A percentile compares a stretch with the other conserved stretches of the same genome.
Conservation (phyloP, 1,284 basidiomycete genomes). For the Agaricales sp. region DNA sequence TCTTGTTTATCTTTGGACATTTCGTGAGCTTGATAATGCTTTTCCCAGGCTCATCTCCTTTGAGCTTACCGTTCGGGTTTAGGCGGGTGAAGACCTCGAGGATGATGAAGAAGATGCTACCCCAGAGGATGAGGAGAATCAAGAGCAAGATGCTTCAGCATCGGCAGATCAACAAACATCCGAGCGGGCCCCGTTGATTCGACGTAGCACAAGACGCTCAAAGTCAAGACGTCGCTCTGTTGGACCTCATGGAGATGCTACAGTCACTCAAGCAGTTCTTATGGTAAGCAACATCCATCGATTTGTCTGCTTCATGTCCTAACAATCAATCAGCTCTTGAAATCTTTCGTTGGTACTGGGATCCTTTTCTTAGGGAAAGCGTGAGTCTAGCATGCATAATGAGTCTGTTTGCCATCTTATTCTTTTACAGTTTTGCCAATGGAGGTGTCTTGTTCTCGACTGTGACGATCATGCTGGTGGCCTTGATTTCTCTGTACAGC, state of each 20-base stretch:
- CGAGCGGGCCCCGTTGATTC: slow-evolving; percentile 38
- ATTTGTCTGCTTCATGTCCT: slow-evolving; percentile 2
- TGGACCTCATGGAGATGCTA: slow-evolving; percentile 71
- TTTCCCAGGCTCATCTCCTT: slow-evolving; percentile 1
- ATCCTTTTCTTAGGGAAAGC: slow-evolving; percentile 95
- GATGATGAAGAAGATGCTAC: slow-evolving; percentile 47
- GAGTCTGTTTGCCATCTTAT: slow-evolving; percentile 3
- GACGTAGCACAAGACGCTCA: slow-evolving; percentile 22
- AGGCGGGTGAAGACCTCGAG: slow-evolving; percentile 93
- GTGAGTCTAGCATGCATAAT: slow-evolving; percentile 27
- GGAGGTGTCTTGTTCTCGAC: slow-evolving; percentile 91
- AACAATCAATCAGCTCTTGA: slow-evolving; percentile 55
- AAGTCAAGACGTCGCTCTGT: slow-evolving; percentile 48
- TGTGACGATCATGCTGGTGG: slow-evolving; percentile 73
- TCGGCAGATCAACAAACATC: slow-evolving; percentile 5
- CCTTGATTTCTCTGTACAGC: slow-evolving; percentile 84
- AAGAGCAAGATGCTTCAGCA: slow-evolving; percentile 12
- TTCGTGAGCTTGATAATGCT: slow-evolving; percentile 50
- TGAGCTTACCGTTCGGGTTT: not conserved
- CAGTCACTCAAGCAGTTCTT: slow-evolving; percentile 79
- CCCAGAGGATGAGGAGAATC: slow-evolving; percentile 28
- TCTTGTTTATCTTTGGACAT: slow-evolving; percentile 87
- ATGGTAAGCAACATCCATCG: slow-evolving; percentile 49
- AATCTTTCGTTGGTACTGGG: slow-evolving; percentile 95
- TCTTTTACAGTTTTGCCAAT: slow-evolving; percentile 71